These are phyloP conservation scores for Carex littledalei DNA, from an alignment of 176 grass and related monocot species.

Conservation along the genomic window DNA sequence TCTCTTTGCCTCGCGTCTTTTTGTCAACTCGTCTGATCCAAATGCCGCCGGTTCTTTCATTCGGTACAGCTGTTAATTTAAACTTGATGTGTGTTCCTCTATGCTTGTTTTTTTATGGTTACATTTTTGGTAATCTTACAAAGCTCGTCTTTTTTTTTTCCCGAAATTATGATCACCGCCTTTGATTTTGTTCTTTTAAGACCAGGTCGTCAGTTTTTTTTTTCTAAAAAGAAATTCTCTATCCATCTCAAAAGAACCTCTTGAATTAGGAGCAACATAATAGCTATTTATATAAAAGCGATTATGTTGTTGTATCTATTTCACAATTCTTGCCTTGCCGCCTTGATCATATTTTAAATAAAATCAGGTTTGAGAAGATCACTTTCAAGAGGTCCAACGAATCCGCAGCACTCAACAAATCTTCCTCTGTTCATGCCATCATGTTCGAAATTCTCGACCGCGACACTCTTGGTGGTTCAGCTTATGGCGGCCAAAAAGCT, in stretches of 20 bases:
- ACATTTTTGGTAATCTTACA: not conserved
- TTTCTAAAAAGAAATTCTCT: not conserved
- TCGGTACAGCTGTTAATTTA: conserved; percentile 27
- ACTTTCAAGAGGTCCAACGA: conserved; percentile 42
- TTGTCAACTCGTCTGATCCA: conserved; percentile 37
- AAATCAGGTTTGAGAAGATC: conserved; percentile 69
- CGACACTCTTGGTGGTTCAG: conserved; percentile 26
- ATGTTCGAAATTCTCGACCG: conserved; percentile 55
- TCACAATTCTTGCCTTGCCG: not conserved
- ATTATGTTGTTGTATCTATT: not conserved
- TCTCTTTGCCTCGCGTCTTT: conserved; percentile 40
- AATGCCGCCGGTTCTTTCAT: conserved; percentile 35
- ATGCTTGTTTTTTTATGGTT: not conserved
- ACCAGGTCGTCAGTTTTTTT: not conserved
- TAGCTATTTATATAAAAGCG: not conserved
- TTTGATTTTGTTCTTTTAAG: not conserved
- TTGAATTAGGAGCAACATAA: not conserved
- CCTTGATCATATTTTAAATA: not conserved
- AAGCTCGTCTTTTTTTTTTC: not conserved
- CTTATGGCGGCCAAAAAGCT: conserved; percentile 27
- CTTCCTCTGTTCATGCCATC: conserved; percentile 34
- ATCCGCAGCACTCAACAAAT: conserved; percentile 28
- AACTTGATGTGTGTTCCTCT: not conserved
- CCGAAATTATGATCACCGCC: not conserved
- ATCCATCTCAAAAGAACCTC: no score